Base-by-base conservation (phyloP, 768 basidiomycete species). In the Termitomyces sp. region DNA sequence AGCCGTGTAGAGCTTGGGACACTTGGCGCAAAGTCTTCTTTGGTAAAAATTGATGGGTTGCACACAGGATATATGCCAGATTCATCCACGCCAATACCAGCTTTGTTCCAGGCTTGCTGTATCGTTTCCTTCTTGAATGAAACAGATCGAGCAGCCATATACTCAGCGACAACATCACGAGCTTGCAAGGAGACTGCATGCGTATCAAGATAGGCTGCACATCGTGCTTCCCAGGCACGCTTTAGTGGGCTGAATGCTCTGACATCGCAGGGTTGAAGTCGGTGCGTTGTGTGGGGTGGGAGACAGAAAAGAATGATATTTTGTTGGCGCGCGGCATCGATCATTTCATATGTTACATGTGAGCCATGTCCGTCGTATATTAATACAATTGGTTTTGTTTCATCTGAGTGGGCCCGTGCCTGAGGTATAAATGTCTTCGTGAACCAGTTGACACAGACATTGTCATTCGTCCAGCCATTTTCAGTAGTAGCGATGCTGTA, bases 241-340 rank as follows among this genome's bases (percentile, higher is more conserved):
- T 43, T 43, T n/a, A 32, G 13, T 2, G 55, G 55, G 6, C 55
- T 37, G 20, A 50, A 56, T 14, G 26, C 55, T 6, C 55, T 47
- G 30, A 56, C 47, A 36, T 56, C 37, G 33, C 55, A 56, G 1
- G 47, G 55, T 39, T 56, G 55, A 12, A 49, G 40, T 16, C 42
- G 10, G 33, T 58, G 57, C 3, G 51, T 58, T 40, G 52, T 58
- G 27, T 58, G 57, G 8, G 52, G 33, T 6, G 47, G 46, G n/a
- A 56, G 43, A 36, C 33, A 32, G 42, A 43, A 43, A 8, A 56
- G 36, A 16, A 56, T 16, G 24, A 50, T 22, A 37, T 49, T 42
- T 13, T 42, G 6, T 18, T 42, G 8, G 14, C 39, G 13, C 43
- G 34, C 46, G 20, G 44, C 44, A 22, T 55, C 16, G 26, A 43